These are phyloP conservation scores for Hanseniaspora pseudoguilliermondii DNA, from an alignment of 805 yeast genomes.

Conservation along the genomic window DNA sequence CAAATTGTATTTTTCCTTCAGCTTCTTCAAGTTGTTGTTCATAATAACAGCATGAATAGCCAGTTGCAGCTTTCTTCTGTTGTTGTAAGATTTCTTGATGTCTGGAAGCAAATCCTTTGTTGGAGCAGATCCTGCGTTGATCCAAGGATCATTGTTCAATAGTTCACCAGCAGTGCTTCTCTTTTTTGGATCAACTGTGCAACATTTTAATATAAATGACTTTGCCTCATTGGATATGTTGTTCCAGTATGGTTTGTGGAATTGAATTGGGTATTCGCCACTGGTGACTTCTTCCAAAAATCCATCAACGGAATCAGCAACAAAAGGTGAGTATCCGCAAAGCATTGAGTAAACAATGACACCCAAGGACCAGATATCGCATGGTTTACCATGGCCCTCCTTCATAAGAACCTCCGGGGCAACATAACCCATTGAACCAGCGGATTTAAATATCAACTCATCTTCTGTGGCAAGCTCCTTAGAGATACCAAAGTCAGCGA, in stretches of 20 bases:
- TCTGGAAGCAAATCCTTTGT: constrained; percentile 63
- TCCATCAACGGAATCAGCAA: constrained; percentile 69
- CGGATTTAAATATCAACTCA: constrained; percentile 55
- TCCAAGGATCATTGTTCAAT: constrained; percentile 59
- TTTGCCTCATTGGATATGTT: constrained; percentile 71
- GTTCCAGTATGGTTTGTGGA: constrained; percentile 80
- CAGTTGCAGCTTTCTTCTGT: constrained; percentile 68
- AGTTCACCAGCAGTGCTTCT: constrained; percentile 60
- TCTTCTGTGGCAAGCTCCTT: constrained; percentile 49
- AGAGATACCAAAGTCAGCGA: constrained; percentile 96
- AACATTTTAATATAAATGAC: constrained; percentile 55
- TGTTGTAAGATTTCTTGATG: constrained; percentile 69
- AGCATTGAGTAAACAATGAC: constrained; percentile 80
- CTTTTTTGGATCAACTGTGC: constrained; percentile 52
- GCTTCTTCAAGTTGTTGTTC: constrained; percentile 61
- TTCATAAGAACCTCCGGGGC: constrained; percentile 86
- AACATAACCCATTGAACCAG: constrained; percentile 92
- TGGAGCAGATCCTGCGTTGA: constrained; percentile 29
- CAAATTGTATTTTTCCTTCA: constrained; percentile 40
- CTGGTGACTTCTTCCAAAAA: constrained; percentile 66
- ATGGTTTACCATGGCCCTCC: constrained; percentile 84
- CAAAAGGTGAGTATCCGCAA: constrained; percentile 86
- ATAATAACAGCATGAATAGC: constrained; percentile 77
- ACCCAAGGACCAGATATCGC: constrained; percentile 93
- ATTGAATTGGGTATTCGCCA: constrained; percentile 61